Percentiles rank a stretch among this genome's conserved stretches.
phyloP scores from a whole-genome alignment of 2,329 filamentous ascomycete species.

The Pseudogymnoascus sp. region DNA sequence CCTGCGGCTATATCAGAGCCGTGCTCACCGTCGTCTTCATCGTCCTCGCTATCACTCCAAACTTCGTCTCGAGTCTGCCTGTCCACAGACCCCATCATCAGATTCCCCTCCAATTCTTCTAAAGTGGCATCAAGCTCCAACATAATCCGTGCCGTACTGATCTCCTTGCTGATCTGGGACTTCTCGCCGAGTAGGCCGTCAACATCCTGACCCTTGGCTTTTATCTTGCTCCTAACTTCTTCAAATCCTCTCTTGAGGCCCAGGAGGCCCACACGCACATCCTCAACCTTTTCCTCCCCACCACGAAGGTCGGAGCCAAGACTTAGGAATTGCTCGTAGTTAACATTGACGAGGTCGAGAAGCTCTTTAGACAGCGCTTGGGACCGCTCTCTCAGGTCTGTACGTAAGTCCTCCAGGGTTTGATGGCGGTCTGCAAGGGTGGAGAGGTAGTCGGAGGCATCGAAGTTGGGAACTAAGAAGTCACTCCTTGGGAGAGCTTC shows the following conservation, averaged over 20 bases:
- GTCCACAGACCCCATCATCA: conserved; percentile 43
- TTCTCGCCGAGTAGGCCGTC: conserved; percentile 57
- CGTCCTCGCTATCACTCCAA: conserved; percentile 33
- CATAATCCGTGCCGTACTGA: conserved; percentile 54
- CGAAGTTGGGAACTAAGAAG: conserved; percentile 71
- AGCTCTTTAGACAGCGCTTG: conserved; percentile 76
- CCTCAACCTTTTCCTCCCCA: conserved; percentile 85
- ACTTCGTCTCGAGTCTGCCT: conserved; percentile 20
- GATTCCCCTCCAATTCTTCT: conserved; percentile 51
- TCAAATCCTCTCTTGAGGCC: conserved; percentile 79
- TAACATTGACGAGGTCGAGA: conserved; percentile 87
- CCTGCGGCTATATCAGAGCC: conserved; percentile 23
- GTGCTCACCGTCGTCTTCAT: conserved; percentile 28
- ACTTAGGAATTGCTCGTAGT: conserved; percentile 85
- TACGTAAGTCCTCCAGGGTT: conserved; percentile 84
- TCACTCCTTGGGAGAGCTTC: conserved; percentile 72
- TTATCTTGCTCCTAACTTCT: conserved; percentile 59
- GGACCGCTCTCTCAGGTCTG: conserved; percentile 74
- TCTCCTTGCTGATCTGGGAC: conserved; percentile 50
- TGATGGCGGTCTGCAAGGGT: conserved; percentile 82
- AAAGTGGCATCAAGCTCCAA: conserved; percentile 59
- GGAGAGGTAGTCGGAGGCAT: conserved; percentile 73
- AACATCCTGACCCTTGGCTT: conserved; percentile 55
- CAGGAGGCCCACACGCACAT: conserved; percentile 76
- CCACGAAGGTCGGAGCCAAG: conserved; percentile 74